Evolutionary conservation across 139 green algal species (phyloP), one percentile per base, ranked within the genome.

Genomic region (Chlamydomonas sp.): DNA sequence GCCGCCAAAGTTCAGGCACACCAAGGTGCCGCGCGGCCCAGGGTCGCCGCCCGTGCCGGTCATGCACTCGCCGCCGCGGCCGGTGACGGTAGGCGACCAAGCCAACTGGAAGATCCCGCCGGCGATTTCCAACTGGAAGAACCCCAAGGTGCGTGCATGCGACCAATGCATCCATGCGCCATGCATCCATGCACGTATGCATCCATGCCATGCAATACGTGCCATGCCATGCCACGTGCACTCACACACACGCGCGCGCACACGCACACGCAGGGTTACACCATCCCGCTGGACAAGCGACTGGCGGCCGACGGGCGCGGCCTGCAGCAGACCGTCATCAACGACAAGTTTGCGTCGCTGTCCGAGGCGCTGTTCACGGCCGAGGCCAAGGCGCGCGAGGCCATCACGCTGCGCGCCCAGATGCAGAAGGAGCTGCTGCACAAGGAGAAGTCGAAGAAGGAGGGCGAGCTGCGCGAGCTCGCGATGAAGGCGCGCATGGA

Each of bases 211-310:
- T 36, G 58, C 58, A 65, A 3, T 8, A 24, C 3, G 28, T 65
- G 28, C 50, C 50, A 33, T 30, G 16, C 38, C 30, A 37, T 65
- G 58, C 8, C 5, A 30, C 6, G 24, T 35, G 50, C 5, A 61
- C 10, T 13, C 43, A n/a, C 43, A 16, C 43, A n/a, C 43, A 54
- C 16, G 13, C 16, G 43, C 43, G 43, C 43, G 43, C 43, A 13
- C 13, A 54, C 16, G 43, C 16, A 16, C 30, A 10, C 34, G 39
- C 85, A 94, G 83, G 93, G 93, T 65, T 99, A 98, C 85, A 99
- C 95, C 43, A 99, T 99, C 73, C 95, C 95, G 6, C 81, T 99
- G 79, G 95, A 99, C 85, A 99, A 99, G 87, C 86, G 95, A 30
- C 83, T 99, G 65, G 95, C 95, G 3, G 95, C 95, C 1, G 95